Percentiles rank a stretch among this genome's conserved stretches.
phyloP scores from a whole-genome alignment of 164 flowering plant genomes.

The Chimonanthus praecox region DNA sequence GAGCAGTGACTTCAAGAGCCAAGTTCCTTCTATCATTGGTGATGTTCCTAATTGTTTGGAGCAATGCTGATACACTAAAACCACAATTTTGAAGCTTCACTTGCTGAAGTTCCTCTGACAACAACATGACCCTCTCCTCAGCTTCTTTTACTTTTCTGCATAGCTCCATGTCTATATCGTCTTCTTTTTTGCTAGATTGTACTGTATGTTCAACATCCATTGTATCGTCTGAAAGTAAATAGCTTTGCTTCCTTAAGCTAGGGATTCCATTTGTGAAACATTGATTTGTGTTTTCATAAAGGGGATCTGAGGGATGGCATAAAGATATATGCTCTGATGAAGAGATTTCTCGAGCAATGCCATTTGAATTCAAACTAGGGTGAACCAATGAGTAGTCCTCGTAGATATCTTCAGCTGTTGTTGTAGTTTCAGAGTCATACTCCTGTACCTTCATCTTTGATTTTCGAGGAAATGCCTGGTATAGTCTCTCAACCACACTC shows the following conservation, averaged over 20 bases:
- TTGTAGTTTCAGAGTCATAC: slow-evolving; percentile 39
- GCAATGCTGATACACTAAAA: slow-evolving; percentile 35
- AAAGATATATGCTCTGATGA: slow-evolving; percentile 3
- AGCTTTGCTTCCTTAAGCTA: slow-evolving; percentile 15
- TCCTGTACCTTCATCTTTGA: slow-evolving; percentile 35
- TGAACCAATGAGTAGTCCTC: slow-evolving; percentile 32
- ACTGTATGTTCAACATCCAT: slow-evolving; percentile 7
- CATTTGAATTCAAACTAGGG: slow-evolving; percentile 27
- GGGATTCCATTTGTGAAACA: slow-evolving; percentile 20
- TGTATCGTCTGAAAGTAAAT: slow-evolving; percentile 16
- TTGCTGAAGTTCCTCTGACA: slow-evolving; percentile 59
- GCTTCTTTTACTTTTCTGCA: slow-evolving; percentile 50
- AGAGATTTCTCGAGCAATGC: slow-evolving; percentile 11
- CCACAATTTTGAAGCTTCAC: slow-evolving; percentile 34
- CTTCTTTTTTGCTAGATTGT: slow-evolving; percentile 24
- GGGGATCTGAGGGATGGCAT: slow-evolving; percentile 15
- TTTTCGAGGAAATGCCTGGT: slow-evolving; percentile 30
- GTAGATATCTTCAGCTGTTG: slow-evolving; percentile 69
- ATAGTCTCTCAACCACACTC: slow-evolving; percentile 75
- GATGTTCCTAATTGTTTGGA: slow-evolving; percentile 45
- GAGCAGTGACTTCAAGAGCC: slow-evolving; percentile 63
- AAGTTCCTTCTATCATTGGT: slow-evolving; percentile 48
- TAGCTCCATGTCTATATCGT: slow-evolving; percentile 42
- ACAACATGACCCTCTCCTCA: slow-evolving; percentile 45
- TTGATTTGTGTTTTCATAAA: slow-evolving; percentile 17